A percentile compares a stretch with the other conserved stretches of the same genome.
Conservation (phyloP, 176 grass and related monocot genomes). For the Ensete ventricosum region DNA sequence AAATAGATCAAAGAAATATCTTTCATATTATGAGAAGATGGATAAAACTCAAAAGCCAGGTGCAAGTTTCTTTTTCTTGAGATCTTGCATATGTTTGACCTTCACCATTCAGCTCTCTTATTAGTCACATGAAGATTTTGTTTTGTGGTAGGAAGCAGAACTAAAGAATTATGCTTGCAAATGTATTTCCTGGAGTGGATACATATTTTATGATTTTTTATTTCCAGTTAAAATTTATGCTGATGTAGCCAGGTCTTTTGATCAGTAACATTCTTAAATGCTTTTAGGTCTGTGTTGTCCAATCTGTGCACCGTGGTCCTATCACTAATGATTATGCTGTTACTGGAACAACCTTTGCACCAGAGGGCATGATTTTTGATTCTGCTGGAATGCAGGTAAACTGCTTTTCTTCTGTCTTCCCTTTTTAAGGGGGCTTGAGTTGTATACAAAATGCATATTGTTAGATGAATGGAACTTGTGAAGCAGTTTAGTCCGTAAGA, state of each 20-base stretch:
- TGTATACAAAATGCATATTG: not conserved
- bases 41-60: too few relatives aligned
- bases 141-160: too few relatives aligned
- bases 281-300: conserved; percentile 76
- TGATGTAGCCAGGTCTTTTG: not conserved
- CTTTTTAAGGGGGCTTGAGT: not conserved
- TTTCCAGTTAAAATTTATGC: not conserved
- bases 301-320: conserved; percentile 69
- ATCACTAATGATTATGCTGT: conserved; percentile 79
- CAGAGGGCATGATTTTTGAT: conserved; percentile 92
- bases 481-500: too few relatives aligned
- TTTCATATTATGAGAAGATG: too few relatives aligned
- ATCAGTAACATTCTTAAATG: conserved; percentile 11
- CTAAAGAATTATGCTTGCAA: not conserved
- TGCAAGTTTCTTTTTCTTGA: too few relatives aligned
- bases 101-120: too few relatives aligned
- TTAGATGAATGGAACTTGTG: too few relatives aligned
- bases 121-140: too few relatives aligned
- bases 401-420: conserved; percentile 2
- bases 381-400: conserved; percentile 62
- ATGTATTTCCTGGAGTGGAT: not conserved
- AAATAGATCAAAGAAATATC: too few relatives aligned
- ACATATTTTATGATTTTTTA: not conserved
- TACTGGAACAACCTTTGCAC: conserved; percentile 92
- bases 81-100: too few relatives aligned